Percentiles rank a stretch among this genome's conserved stretches.
Evolutionary conservation across 1,284 basidiomycete species (phyloP).

Genomic region (Trametes polyzona): DNA sequence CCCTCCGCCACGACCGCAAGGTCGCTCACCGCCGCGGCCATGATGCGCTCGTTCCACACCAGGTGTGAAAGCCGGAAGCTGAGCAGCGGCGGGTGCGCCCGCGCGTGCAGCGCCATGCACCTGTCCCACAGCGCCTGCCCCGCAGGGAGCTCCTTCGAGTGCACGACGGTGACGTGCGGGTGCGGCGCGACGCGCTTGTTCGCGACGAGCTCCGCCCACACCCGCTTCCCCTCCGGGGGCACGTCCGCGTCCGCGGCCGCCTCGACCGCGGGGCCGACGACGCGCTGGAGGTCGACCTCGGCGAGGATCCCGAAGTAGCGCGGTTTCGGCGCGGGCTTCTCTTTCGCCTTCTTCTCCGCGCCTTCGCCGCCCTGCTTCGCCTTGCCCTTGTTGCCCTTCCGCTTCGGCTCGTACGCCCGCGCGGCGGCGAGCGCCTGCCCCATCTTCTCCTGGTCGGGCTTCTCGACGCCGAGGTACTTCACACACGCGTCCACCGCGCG

Average conservation of each 20-base stretch:
- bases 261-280: constrained; percentile 52
- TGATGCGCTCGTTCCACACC: constrained; percentile 80
- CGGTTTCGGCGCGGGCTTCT: constrained; percentile 32
- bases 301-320: constrained; percentile 82
- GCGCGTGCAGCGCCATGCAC: constrained; percentile 54
- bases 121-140: constrained; percentile 67
- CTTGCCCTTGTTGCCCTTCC: constrained; percentile 34
- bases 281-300: constrained; percentile 63
- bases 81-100: constrained; percentile 56
- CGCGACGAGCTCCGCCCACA: constrained; percentile 56
- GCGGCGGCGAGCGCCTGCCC: constrained; percentile 61
- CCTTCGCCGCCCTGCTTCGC: too few relatives aligned
- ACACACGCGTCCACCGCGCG: constrained; percentile 66
- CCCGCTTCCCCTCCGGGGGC: constrained; percentile 37
- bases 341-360: constrained; percentile 35
- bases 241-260: constrained; percentile 36
- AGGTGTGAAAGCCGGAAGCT: constrained; percentile 65
- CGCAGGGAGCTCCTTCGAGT: constrained; percentile 59
- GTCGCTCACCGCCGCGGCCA: constrained; percentile 74
- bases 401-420: constrained; percentile 49
- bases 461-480: constrained; percentile 50
- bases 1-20: constrained; percentile 45
- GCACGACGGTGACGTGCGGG: constrained; percentile 91
- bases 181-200: constrained; percentile 55
- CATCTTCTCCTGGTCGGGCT: constrained; percentile 61